A percentile compares a stretch with the other conserved stretches of the same genome.
Evolutionary conservation across 176 grass and related monocot species (phyloP).

Genomic region (Lolium rigidum): DNA sequence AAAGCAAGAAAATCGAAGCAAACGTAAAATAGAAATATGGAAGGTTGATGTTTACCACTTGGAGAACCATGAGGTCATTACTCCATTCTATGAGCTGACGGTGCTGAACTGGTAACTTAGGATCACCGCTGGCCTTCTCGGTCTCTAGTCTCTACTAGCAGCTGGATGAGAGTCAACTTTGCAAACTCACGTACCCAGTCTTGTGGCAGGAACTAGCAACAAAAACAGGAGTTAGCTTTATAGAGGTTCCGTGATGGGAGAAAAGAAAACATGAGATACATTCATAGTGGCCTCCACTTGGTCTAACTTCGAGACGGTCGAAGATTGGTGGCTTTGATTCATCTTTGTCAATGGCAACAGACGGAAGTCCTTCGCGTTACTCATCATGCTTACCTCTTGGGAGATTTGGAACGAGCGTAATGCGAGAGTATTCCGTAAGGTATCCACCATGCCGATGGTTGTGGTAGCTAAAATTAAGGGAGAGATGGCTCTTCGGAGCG

Average conservation of each 20-base stretch:
- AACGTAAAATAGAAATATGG: neutral
- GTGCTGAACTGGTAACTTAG: conserved; percentile 73
- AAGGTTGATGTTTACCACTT: conserved; percentile 63
- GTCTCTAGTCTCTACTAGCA: conserved; percentile 94
- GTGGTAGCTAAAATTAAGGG: too few relatives aligned
- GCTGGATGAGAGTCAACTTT: conserved; percentile 79
- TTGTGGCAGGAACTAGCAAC: conserved; percentile 78
- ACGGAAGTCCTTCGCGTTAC: too few relatives aligned
- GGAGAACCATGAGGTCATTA: conserved; percentile 59
- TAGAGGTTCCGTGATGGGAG: neutral
- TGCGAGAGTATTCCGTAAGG: too few relatives aligned
- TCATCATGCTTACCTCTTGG: too few relatives aligned
- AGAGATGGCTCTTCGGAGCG: too few relatives aligned
- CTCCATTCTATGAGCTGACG: conserved; percentile 66
- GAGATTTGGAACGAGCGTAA: too few relatives aligned
- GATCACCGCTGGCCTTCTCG: conserved; percentile 79
- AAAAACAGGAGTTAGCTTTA: neutral
- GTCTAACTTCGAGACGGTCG: too few relatives aligned
- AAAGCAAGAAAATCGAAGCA: conserved; percentile 27
- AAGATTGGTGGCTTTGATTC: too few relatives aligned
- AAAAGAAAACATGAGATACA: too few relatives aligned
- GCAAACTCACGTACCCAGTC: conserved; percentile 88
- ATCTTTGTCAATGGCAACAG: too few relatives aligned
- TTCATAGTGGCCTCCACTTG: too few relatives aligned
- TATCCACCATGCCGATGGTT: too few relatives aligned